A percentile compares a stretch with the other conserved stretches of the same genome.
phyloP scores from a whole-genome alignment of 2,329 filamentous ascomycete genomes.

The Verticillium zaregamsianum region DNA sequence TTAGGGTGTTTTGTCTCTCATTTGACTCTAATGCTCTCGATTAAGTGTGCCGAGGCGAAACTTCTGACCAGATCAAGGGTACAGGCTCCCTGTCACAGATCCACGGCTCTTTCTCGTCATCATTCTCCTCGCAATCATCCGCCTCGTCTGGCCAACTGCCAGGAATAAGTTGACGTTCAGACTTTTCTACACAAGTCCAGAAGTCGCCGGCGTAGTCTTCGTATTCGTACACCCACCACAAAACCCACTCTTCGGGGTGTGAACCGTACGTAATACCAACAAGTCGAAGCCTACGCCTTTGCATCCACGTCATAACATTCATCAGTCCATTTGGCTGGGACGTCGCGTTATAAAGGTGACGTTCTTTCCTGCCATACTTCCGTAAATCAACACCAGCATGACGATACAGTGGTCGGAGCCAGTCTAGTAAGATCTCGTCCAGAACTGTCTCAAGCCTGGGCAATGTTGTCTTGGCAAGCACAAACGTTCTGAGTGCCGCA shows the following conservation, averaged over 20 bases:
- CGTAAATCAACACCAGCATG: background rate
- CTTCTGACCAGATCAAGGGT: background rate
- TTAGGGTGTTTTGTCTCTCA: too few relatives aligned
- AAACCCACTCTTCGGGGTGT: background rate
- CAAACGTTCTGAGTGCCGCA: background rate
- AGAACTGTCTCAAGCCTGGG: background rate
- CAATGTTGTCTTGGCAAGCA: background rate
- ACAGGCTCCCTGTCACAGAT: background rate
- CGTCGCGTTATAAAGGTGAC: background rate
- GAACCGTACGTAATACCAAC: slow-evolving; percentile 3
- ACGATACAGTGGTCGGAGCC: background rate
- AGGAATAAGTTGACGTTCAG: background rate
- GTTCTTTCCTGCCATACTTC: background rate
- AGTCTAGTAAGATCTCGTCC: background rate
- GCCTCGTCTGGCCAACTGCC: slow-evolving; percentile 2
- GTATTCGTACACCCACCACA: slow-evolving; percentile 4
- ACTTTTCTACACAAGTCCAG: background rate
- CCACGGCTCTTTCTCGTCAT: background rate
- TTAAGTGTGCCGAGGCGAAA: too few relatives aligned
- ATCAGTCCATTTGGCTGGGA: background rate
- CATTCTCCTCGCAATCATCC: background rate
- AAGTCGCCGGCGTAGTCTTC: slow-evolving; percentile 2
- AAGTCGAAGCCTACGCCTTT: background rate
- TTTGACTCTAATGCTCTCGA: too few relatives aligned
- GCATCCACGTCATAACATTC: background rate